Percentiles rank a stretch among this genome's conserved stretches.
These are phyloP conservation scores for Xylaria hypoxylon DNA, from an alignment of 2,329 filamentous ascomycete species.

Conservation along the genomic window DNA sequence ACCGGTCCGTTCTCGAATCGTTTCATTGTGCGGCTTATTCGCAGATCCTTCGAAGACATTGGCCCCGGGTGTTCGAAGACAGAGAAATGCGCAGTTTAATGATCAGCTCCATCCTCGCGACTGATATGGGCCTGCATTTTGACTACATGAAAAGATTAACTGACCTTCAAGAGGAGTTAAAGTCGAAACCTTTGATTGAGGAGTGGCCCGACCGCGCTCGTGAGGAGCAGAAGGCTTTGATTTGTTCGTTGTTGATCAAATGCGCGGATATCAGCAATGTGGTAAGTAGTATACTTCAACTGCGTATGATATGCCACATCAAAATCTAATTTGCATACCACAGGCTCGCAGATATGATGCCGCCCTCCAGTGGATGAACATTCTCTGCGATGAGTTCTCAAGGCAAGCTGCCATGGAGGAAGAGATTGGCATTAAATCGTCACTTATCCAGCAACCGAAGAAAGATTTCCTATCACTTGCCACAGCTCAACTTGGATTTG, in stretches of 20 bases:
- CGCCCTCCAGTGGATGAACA: conserved; percentile 89
- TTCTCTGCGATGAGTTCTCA: conserved; percentile 95
- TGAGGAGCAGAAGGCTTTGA: conserved; percentile 80
- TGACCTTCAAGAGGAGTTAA: conserved; percentile 82
- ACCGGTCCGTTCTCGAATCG: conserved; percentile 94
- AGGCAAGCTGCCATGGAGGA: conserved; percentile 92
- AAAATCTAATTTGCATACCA: conserved; percentile 43
- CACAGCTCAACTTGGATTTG: conserved; percentile 92
- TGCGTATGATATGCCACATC: background rate
- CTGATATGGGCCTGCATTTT: conserved; percentile 97
- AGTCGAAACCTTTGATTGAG: conserved; percentile 73
- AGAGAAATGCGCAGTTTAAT: conserved; percentile 85
- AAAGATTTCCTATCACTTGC: conserved; percentile 85
- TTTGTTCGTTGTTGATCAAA: conserved; percentile 95
- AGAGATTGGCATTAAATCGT: conserved; percentile 87
- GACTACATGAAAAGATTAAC: conserved; percentile 93
- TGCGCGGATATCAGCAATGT: conserved; percentile 99
- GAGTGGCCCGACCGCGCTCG: conserved; percentile 81
- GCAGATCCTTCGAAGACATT: conserved; percentile 91
- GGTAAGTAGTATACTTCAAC: conserved; percentile 65
- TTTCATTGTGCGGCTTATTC: conserved; percentile 98
- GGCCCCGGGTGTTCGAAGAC: conserved; percentile 85
- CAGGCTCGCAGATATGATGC: conserved; percentile 85
- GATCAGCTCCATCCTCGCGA: conserved; percentile 97
- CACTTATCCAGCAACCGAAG: conserved; percentile 84